Conservation (phyloP, 2,329 filamentous ascomycete genomes). For the Beauveria sp. region DNA sequence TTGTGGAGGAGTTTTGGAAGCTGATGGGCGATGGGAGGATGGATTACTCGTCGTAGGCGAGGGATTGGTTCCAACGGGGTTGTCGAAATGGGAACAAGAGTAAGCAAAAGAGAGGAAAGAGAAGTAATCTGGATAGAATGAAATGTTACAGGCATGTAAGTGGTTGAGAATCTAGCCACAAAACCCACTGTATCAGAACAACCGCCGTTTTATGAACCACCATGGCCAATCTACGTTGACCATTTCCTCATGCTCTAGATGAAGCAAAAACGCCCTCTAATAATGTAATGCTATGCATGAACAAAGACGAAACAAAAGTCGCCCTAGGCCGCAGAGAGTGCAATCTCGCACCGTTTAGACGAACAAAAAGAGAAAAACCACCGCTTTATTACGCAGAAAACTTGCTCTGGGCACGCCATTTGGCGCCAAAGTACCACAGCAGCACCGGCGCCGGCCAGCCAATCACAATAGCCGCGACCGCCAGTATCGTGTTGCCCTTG, state of each 20-base stretch:
- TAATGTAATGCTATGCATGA: neutral
- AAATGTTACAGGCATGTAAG: neutral
- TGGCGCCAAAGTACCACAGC: slow-evolving; percentile 37
- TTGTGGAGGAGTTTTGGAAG: slow-evolving; percentile 58
- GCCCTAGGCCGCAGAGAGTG: neutral
- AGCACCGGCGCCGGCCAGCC: slow-evolving; percentile 35
- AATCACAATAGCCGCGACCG: slow-evolving; percentile 32
- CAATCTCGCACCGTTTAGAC: no score
- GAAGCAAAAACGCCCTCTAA: neutral
- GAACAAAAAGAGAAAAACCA: neutral
- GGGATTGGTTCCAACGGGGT: neutral
- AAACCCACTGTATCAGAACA: neutral
- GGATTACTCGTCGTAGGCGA: slow-evolving; percentile 32
- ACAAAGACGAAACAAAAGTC: neutral
- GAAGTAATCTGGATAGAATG: neutral
- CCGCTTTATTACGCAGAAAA: slow-evolving; percentile 13
- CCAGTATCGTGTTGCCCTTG: slow-evolving; percentile 36
- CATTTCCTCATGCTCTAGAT: neutral
- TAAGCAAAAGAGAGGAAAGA: neutral
- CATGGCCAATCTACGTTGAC: neutral
- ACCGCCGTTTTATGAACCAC: neutral
- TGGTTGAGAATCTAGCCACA: neutral
- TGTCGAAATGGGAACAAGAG: neutral
- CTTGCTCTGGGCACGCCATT: slow-evolving; percentile 26
- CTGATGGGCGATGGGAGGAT: slow-evolving; percentile 48